Percentiles rank a stretch among this genome's conserved stretches.
Conservation (phyloP, 331 rosid species). For the Erythrophleum ivorense region DNA sequence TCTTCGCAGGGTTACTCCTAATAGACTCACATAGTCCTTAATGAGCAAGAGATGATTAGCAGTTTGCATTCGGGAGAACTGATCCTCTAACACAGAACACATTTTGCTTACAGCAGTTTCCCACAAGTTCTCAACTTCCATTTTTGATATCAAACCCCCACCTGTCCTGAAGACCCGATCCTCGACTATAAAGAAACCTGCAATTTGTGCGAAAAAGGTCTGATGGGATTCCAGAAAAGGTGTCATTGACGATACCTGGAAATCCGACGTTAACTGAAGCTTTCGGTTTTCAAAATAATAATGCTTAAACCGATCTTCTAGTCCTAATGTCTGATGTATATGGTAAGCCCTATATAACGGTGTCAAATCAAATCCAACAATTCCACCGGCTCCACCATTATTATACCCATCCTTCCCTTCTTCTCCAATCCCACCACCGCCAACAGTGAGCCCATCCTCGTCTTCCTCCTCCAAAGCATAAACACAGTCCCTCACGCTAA, state of each 20-base stretch:
- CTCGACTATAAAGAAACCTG: conserved; percentile 95
- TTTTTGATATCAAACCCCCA: conserved; percentile 82
- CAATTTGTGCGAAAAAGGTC: conserved; percentile 94
- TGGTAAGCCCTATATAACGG: conserved; percentile 83
- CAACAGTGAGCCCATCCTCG: conserved; percentile 62
- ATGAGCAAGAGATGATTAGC: conserved; percentile 92
- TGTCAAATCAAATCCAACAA: conserved; percentile 84
- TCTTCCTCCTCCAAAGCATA: conserved; percentile 91
- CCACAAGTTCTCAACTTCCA: conserved; percentile 98
- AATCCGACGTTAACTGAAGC: conserved; percentile 95
- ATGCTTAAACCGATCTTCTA: conserved; percentile 88
- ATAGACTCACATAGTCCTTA: conserved; percentile 93
- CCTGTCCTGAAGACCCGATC: conserved; percentile 91
- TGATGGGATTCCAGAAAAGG: conserved; percentile 99
- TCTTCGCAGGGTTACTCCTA: conserved; percentile 89
- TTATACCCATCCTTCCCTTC: conserved; percentile 49
- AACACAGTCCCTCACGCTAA: conserved; percentile 88
- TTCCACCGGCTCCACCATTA: conserved; percentile 57
- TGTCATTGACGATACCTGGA: conserved; percentile 99
- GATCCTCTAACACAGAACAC: conserved; percentile 99
- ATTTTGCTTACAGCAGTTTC: conserved; percentile 96
- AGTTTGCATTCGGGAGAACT: conserved; percentile 97
- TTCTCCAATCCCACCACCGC: conserved; percentile 57
- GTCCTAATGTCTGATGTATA: conserved; percentile 89
- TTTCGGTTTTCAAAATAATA: conserved; percentile 91